A percentile compares a stretch with the other conserved stretches of the same genome.
phyloP scores from a whole-genome alignment of 768 basidiomycete genomes.

The Lactarius deliciosus region DNA sequence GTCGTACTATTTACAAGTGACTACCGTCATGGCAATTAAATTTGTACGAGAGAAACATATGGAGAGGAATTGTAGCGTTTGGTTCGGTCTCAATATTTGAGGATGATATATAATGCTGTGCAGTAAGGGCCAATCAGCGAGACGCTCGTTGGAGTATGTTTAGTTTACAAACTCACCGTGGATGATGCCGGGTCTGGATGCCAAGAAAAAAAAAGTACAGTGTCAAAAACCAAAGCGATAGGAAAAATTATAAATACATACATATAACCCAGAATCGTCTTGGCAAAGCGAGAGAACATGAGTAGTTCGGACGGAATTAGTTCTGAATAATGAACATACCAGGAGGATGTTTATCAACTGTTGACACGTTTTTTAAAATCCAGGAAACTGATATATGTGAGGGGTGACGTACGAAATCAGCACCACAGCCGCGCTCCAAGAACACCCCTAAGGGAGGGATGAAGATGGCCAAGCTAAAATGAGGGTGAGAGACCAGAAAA shows the following conservation, averaged over 20 bases:
- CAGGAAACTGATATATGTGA: background rate
- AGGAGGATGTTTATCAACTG: conserved; percentile 72
- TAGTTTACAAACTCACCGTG: conserved; percentile 53
- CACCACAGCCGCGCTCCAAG: conserved; percentile 79
- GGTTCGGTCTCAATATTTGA: conserved; percentile 59
- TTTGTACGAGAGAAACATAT: background rate
- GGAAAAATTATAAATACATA: conserved; percentile 39
- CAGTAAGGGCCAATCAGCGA: background rate
- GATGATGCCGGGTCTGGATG: conserved; percentile 68
- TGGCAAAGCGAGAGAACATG: background rate
- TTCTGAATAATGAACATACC: conserved; percentile 32
- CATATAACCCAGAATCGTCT: conserved; percentile 78
- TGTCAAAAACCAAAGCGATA: conserved; percentile 18
- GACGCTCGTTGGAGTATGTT: conserved; percentile 23
- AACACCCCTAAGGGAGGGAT: conserved; percentile 86
- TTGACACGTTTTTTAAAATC: background rate
- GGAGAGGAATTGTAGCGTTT: background rate
- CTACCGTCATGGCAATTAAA: background rate
- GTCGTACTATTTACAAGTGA: background rate
- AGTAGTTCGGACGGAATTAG: conserved; percentile 1
- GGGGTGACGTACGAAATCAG: conserved; percentile 60
- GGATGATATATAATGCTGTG: conserved; percentile 75
- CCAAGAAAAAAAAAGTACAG: conserved; percentile 3
- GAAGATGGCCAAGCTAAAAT: conserved; percentile 61
- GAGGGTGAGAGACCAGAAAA: conserved; percentile 3